Evolutionary conservation across 139 green algal species (phyloP).

Genomic region (Tetradesmus lagerheimii): DNA sequence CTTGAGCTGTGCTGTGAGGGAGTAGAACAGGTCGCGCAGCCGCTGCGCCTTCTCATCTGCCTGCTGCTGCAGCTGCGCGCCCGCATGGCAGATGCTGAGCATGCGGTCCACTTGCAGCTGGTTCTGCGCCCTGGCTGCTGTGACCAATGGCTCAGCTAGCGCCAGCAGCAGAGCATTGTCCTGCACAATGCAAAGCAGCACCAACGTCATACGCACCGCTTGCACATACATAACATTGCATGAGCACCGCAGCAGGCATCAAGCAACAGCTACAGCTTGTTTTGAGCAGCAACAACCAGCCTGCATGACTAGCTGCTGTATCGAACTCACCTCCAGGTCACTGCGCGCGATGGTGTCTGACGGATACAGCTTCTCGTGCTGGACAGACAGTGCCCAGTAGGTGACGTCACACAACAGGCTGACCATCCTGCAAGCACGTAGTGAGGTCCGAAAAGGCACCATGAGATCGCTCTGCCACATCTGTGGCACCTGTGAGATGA

Average conservation of each 20-base stretch:
- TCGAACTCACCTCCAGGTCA: neutral
- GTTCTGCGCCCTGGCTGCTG: constrained; percentile 19
- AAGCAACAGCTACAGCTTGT: neutral
- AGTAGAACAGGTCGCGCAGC: constrained; percentile 31
- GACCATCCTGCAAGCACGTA: constrained; percentile 28
- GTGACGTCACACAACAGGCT: constrained; percentile 40
- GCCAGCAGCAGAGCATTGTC: neutral
- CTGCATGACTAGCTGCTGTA: neutral
- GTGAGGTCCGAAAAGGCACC: too few relatives aligned
- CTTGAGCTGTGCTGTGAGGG: constrained; percentile 9
- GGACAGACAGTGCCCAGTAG: neutral
- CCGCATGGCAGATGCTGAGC: neutral
- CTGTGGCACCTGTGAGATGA: too few relatives aligned
- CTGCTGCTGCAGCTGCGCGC: constrained; percentile 7
- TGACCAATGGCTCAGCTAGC: constrained; percentile 24
- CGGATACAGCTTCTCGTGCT: constrained; percentile 42
- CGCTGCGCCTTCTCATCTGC: neutral
- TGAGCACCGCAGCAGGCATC: neutral
- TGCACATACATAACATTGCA: neutral
- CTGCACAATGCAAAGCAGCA: neutral
- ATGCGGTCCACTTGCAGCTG: constrained; percentile 31
- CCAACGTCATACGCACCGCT: neutral
- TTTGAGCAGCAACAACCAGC: too few relatives aligned
- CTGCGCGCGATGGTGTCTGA: neutral
- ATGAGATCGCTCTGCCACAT: too few relatives aligned